These are phyloP conservation scores for Lipomyces sp. DNA, from an alignment of 805 yeast genomes.

Conservation along the genomic window DNA sequence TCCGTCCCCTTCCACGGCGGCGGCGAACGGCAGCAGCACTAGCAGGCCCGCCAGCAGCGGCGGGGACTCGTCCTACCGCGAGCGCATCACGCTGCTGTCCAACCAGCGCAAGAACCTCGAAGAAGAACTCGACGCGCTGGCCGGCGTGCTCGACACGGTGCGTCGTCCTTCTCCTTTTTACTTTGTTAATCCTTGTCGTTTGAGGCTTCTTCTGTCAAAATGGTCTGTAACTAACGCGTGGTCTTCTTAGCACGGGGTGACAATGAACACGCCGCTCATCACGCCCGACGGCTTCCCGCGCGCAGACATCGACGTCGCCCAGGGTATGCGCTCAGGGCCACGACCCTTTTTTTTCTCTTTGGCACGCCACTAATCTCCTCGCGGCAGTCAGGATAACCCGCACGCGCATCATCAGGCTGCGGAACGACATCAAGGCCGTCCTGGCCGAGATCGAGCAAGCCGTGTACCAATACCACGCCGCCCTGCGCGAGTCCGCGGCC, in stretches of 20 bases:
- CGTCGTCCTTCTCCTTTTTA: background rate
- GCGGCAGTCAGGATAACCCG: slow-evolving; percentile 58
- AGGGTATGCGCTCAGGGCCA: slow-evolving; percentile 35
- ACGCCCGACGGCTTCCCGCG: slow-evolving; percentile 83
- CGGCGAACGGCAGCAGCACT: slow-evolving; percentile 1
- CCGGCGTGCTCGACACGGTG: slow-evolving; percentile 18
- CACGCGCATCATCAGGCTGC: slow-evolving; percentile 58
- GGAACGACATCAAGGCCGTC: slow-evolving; percentile 63
- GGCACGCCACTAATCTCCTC: no score
- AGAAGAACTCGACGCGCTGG: slow-evolving; percentile 16
- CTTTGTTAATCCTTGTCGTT: background rate
- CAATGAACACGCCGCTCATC: slow-evolving; percentile 63
- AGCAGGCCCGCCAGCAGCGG: no score
- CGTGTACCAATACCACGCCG: slow-evolving; percentile 46
- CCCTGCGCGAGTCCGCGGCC: slow-evolving; percentile 4
- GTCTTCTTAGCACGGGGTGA: slow-evolving; percentile 44
- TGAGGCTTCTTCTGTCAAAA: background rate
- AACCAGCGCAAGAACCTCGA: slow-evolving; percentile 13
- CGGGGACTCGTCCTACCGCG: no score
- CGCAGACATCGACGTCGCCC: slow-evolving; percentile 73
- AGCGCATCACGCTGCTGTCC: background rate
- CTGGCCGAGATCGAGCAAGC: slow-evolving; percentile 47
- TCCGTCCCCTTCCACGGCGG: no score
- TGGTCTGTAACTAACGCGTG: background rate
- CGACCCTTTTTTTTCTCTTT: no score